Conservation (phyloP, 768 basidiomycete species). For the Baorangia bicolor region DNA sequence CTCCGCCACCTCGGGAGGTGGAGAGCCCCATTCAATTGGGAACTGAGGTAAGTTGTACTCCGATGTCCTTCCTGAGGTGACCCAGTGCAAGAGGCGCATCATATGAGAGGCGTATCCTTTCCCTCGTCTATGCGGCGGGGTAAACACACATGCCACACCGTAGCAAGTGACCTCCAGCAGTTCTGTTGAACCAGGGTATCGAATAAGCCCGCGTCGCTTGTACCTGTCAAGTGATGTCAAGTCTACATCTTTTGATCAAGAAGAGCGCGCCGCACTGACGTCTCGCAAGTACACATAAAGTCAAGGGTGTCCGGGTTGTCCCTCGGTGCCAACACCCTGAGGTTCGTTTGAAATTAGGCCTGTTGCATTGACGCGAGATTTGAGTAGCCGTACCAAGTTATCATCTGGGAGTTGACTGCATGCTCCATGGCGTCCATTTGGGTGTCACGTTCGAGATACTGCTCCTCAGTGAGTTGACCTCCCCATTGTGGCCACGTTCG, state of each 20-base stretch:
- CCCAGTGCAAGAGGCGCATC: conserved; percentile 65
- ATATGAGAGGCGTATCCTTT: conserved; percentile 61
- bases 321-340: conserved; percentile 59
- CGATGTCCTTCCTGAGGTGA: conserved; percentile 38
- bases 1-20: conserved; percentile 36
- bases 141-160: conserved; percentile 57
- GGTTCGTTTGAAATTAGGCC: background rate
- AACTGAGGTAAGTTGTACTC: conserved; percentile 33
- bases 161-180: conserved; percentile 44
- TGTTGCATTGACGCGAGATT: background rate
- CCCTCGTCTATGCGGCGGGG: conserved; percentile 45
- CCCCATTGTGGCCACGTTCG: conserved; percentile 45
- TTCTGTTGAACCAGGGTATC: conserved; percentile 21
- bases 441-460: conserved; percentile 45
- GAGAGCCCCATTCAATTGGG: conserved; percentile 44
- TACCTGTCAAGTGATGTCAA: conserved; percentile 26
- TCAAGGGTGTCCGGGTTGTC: conserved; percentile 48
- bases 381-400: conserved; percentile 44
- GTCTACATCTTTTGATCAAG: background rate
- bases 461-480: conserved; percentile 40
- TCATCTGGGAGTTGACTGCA: conserved; percentile 43
- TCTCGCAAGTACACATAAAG: conserved; percentile 62
- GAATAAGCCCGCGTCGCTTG: conserved; percentile 33
- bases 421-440: conserved; percentile 43
- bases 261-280: conserved; percentile 39